Evolutionary conservation across 805 yeast genomes (phyloP).

Genomic region (Candida oleophila): DNA sequence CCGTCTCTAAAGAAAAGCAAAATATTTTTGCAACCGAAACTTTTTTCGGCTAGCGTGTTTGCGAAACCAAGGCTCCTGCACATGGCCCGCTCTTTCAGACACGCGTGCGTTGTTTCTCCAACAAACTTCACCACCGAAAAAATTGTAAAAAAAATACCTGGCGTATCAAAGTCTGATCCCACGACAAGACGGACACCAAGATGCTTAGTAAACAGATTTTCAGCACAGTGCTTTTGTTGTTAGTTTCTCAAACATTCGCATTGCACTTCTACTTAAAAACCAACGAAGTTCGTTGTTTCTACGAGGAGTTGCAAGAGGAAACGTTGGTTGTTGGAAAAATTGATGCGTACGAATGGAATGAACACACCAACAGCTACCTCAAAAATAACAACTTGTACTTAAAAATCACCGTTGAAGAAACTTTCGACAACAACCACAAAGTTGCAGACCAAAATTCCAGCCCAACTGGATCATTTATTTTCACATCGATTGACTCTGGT

Average conservation of each 20-base stretch:
- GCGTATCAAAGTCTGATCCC: not conserved
- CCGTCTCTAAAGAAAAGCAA: too few relatives aligned
- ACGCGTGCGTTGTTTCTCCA: not conserved
- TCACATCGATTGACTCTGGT: slow-evolving; percentile 80
- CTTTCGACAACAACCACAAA: slow-evolving; percentile 79
- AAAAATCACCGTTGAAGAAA: slow-evolving; percentile 66
- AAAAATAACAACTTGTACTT: slow-evolving; percentile 57
- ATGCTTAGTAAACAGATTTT: not conserved
- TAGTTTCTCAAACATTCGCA: slow-evolving; percentile 25
- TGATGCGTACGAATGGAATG: slow-evolving; percentile 63
- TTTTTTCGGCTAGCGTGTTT: too few relatives aligned
- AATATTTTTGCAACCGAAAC: too few relatives aligned
- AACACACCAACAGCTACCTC: slow-evolving; percentile 45
- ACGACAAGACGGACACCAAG: not conserved
- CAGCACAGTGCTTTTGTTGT: not conserved
- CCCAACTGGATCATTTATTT: slow-evolving; percentile 67
- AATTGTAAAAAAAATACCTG: too few relatives aligned
- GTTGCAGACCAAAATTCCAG: slow-evolving; percentile 67
- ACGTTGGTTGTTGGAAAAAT: slow-evolving; percentile 79
- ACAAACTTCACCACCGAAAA: not conserved
- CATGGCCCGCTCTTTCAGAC: too few relatives aligned
- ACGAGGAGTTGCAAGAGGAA: slow-evolving; percentile 72
- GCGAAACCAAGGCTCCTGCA: too few relatives aligned
- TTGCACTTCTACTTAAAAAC: slow-evolving; percentile 80
- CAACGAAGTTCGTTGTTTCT: slow-evolving; percentile 78